Evolutionary conservation across 2,329 filamentous ascomycete species (phyloP).

Genomic region (Falciphora oryzae): DNA sequence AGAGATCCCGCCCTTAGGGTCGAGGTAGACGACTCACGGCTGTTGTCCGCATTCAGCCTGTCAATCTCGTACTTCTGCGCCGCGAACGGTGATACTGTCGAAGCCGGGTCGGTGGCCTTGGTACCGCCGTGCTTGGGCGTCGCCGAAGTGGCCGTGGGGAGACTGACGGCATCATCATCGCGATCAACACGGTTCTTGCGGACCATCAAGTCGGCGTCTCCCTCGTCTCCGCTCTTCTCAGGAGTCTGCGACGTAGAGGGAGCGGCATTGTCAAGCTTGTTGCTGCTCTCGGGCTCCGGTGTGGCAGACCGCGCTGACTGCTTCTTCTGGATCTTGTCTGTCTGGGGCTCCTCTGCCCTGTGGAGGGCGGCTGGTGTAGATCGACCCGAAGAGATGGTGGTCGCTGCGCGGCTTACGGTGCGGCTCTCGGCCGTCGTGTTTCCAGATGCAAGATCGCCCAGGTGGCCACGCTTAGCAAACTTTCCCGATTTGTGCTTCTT

Average conservation of each 20-base stretch:
- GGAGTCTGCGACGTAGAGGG: background rate
- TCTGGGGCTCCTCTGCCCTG: background rate
- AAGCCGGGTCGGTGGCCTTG: no score
- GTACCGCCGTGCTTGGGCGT: no score
- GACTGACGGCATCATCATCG: background rate
- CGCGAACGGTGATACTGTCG: slow-evolving; percentile 1
- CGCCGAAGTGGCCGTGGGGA: no score
- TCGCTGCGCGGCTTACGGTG: slow-evolving; percentile 1
- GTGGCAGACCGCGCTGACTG: background rate
- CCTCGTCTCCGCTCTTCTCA: background rate
- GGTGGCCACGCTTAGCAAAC: background rate
- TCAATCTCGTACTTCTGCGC: slow-evolving; percentile 9
- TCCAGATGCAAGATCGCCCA: background rate
- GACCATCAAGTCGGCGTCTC: background rate
- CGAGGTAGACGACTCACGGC: background rate
- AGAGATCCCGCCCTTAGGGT: background rate
- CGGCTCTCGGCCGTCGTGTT: slow-evolving; percentile 3
- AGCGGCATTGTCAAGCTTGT: background rate
- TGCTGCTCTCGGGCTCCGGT: background rate
- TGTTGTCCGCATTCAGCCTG: background rate
- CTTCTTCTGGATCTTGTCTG: background rate
- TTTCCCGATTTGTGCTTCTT: background rate
- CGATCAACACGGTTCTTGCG: slow-evolving; percentile 2
- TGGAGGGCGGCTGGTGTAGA: background rate
- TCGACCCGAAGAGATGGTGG: slow-evolving; percentile 2